Conservation (phyloP, 495 filamentous ascomycete species). For the Glonium stellatum region DNA sequence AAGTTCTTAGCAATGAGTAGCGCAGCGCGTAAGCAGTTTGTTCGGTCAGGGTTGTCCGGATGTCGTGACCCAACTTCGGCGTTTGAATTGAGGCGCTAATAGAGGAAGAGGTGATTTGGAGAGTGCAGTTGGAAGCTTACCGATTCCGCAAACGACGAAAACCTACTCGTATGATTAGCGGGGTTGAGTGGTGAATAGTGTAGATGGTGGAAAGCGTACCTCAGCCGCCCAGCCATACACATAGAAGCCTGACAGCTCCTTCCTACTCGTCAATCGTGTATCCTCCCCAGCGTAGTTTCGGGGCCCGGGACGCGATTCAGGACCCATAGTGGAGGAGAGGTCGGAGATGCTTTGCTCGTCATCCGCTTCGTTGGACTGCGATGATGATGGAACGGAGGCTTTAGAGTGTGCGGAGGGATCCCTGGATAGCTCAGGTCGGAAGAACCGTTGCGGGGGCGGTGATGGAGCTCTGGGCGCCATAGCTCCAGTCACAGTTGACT, state of each 20-base stretch:
- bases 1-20: background rate
- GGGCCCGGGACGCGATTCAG: slow-evolving; percentile 7
- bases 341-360: slow-evolving; percentile 34
- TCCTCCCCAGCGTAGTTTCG: slow-evolving; percentile 74
- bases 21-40: background rate
- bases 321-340: slow-evolving; percentile 25
- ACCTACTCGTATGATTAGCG: slow-evolving; percentile 40
- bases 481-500: background rate
- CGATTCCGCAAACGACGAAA: slow-evolving; percentile 84
- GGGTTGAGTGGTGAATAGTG: background rate
- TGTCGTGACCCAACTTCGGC: background rate
- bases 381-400: slow-evolving; percentile 26
- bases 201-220: slow-evolving; percentile 20
- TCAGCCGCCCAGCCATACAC: slow-evolving; percentile 96
- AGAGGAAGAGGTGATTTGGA: background rate
- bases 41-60: background rate
- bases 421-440: slow-evolving; percentile 13
- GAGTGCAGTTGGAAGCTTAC: slow-evolving; percentile 42
- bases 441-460: background rate
- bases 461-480: slow-evolving; percentile 18
- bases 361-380: slow-evolving; percentile 36
- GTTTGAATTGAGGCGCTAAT: background rate
- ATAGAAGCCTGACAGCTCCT: slow-evolving; percentile 91
- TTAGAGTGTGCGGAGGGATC: slow-evolving; percentile 26
- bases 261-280: slow-evolving; percentile 73